Base-by-base conservation (phyloP, 2,329 filamentous ascomycete genomes). In the Delphinella strobiligena region DNA sequence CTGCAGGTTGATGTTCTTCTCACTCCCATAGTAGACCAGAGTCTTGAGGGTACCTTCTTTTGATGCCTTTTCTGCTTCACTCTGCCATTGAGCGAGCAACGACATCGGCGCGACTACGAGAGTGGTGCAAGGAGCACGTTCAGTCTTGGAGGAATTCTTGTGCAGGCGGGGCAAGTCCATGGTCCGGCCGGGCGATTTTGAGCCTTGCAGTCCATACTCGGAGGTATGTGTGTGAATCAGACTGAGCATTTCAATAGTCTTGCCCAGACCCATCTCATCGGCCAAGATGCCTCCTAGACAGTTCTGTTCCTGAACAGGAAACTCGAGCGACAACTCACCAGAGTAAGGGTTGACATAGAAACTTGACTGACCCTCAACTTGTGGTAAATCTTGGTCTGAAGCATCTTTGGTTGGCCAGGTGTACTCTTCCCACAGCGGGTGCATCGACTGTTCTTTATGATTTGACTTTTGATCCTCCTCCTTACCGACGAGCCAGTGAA, bases 331-430 rank as follows among this genome's bases (percentile, higher is more conserved):
- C 38, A 98, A 66, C 50, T 96, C 89, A 7, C 91, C 91, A 5
- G 88, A 95, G 58, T 98, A 98, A 0, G 89, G 89, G 51, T 98
- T 98, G 51, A 96, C 81, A 51, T 95, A 98, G 53, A 98, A 98
- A 43, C 74, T 76, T 5, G 74, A 61, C 49, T 87, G 78, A 2
- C 71, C 75, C 8, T 75, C 65, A 5, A 91, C 68, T 14, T 56
- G 54, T 0, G 81, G 78, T 9, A 95, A 54, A 4, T 81, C 74
- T 31, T 82, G 75, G 48, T 91, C 88, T 49, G 96, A 83, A 29
- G 82, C 79, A 60, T 98, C 91, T 54, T 88, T 87, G 1, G 67
- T 66, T 0, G 91, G 91, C 87, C 88, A 98, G 2, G 65, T 59
- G 51, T 98, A 98, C 55, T 96, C 85, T 61, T 98, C 91, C 91